Evolutionary conservation across 2,329 filamentous ascomycete species (phyloP).

Genomic region (Colletotrichum sp.): DNA sequence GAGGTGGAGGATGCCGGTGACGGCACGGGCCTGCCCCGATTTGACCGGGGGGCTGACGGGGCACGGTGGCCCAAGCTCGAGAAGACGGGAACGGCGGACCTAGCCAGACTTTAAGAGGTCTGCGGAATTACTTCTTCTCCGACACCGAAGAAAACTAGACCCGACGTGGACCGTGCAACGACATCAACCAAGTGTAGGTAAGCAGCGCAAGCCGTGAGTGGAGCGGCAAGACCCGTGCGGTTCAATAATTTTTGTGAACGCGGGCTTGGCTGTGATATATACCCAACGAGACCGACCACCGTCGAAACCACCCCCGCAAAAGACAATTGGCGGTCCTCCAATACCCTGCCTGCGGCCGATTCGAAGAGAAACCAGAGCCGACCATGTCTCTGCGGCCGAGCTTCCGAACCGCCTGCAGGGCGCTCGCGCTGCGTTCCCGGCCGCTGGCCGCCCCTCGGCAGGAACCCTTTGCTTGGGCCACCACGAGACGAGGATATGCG

Average conservation of each 20-base stretch:
- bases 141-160: neutral
- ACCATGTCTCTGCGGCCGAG: slow-evolving; percentile 61
- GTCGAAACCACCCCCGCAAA: neutral
- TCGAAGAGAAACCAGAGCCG: neutral
- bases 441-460: slow-evolving; percentile 29
- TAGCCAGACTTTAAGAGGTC: neutral
- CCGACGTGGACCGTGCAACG: neutral
- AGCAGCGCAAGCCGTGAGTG: neutral
- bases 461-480: slow-evolving; percentile 27
- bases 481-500: slow-evolving; percentile 28
- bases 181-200: neutral
- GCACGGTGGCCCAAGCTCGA: neutral
- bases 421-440: slow-evolving; percentile 42
- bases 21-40: slow-evolving; percentile 15
- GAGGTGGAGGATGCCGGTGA: neutral
- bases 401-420: slow-evolving; percentile 47
- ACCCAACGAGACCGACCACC: neutral
- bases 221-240: slow-evolving; percentile 17
- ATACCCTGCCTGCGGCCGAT: neutral
- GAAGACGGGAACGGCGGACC: neutral
- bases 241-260: slow-evolving; percentile 19
- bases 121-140: neutral
- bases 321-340: neutral
- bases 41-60: neutral
- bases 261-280: neutral